Evolutionary conservation across 331 rosid genomes (phyloP).

Genomic region (Erythrophleum ivorense): DNA sequence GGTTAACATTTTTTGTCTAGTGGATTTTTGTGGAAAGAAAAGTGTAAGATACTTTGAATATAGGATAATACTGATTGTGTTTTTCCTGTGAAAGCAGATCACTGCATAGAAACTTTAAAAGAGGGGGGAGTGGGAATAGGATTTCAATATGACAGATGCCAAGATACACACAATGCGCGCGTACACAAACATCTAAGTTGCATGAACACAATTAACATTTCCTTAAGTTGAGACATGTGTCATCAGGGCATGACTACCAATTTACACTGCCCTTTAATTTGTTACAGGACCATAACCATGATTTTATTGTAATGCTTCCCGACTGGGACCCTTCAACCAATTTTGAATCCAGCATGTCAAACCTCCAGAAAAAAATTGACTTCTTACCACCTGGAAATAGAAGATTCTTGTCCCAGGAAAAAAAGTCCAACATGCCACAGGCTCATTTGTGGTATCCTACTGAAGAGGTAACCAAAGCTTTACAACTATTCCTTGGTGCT

Average conservation of each 20-base stretch:
- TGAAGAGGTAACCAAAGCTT: slow-evolving; percentile 66
- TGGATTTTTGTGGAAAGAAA: too few relatives aligned
- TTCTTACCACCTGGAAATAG: slow-evolving; percentile 51
- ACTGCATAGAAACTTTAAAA: too few relatives aligned
- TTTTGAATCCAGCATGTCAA: slow-evolving; percentile 33
- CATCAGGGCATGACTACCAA: slow-evolving; percentile 29
- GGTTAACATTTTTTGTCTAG: too few relatives aligned
- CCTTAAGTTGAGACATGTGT: background rate
- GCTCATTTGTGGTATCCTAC: slow-evolving; percentile 93
- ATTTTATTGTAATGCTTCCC: slow-evolving; percentile 81
- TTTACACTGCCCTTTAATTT: slow-evolving; percentile 25
- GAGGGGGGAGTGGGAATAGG: too few relatives aligned
- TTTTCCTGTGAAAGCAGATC: too few relatives aligned
- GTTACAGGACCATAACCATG: slow-evolving; percentile 87
- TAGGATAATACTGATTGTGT: background rate
- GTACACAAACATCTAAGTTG: background rate
- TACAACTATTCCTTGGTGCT: slow-evolving; percentile 65
- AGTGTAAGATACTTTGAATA: background rate
- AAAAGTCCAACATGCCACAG: slow-evolving; percentile 50
- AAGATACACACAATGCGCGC: background rate
- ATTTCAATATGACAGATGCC: too few relatives aligned
- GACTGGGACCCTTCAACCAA: slow-evolving; percentile 78
- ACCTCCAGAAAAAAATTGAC: slow-evolving; percentile 41
- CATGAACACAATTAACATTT: background rate
- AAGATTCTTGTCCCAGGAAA: slow-evolving; percentile 50